Base-by-base conservation (phyloP, 164 flowering plant species). In the Berberis thunbergii region DNA sequence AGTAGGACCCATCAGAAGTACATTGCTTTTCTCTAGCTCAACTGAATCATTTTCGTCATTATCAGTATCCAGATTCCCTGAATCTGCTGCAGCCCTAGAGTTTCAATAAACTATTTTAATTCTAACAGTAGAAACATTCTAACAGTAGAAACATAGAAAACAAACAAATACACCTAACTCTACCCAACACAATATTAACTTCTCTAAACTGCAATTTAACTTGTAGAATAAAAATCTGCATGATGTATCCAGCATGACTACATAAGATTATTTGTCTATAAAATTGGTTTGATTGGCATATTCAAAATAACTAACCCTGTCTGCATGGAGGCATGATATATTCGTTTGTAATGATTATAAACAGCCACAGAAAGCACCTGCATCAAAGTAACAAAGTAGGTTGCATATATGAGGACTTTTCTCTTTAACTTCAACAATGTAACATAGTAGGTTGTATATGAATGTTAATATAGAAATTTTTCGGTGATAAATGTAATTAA, bases 21-120 rank as follows among this genome's bases (percentile, higher is more conserved):
- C 96, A 85, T 94, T 94, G 86, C 99, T 94, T 75, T 94, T 94
- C 65, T 94, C 99, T 67, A 94, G 74, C 74, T 94, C 99, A 10
- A 91, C 97, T 1, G 57, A 66, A 67, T 78, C 83, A 57, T 80
- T 85, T 45, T 84, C 93, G 74, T 86, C 81, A 77, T 77, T 81
- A 67, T 79, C 67, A 49, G 70, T 67, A 46, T 62, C 75, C 26
- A 67, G 26, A 57, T 26, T 72, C 60, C 72, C 81, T 45, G 85
- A 55, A 65, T 84, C 86, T 67, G 74, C 84, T 73, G 82, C 91
- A 75, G 88, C 72, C 81, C 97, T 93, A 80, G 67, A 69, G 68
- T 70, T 50, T 68, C 60, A 62, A 69, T 61, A 54, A 69, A 64
- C 12, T 50, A 57, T 55, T 62, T 78, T 65, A 75, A 61, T 53